Percentiles rank a stretch among this genome's conserved stretches.
phyloP scores from a whole-genome alignment of 2,329 filamentous ascomycete genomes.

The Botrytis squamosa region DNA sequence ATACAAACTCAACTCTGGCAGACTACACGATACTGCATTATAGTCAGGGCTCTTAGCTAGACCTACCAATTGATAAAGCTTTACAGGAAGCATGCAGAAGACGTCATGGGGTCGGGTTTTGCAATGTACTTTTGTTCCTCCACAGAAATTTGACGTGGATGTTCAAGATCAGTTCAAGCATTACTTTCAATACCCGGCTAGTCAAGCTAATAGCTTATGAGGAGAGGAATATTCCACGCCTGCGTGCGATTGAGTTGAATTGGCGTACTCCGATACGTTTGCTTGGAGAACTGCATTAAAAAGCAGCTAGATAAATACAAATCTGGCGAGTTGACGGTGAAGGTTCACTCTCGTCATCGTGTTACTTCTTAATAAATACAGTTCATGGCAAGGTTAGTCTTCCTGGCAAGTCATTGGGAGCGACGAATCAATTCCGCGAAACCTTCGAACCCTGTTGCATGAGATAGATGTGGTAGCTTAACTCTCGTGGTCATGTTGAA shows the following conservation, averaged over 20 bases:
- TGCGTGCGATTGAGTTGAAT: too few relatives aligned
- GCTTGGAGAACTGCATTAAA: background rate
- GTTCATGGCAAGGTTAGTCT: background rate
- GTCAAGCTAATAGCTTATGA: background rate
- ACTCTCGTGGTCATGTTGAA: background rate
- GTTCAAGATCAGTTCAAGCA: background rate
- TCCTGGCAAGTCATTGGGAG: background rate
- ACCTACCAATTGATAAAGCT: background rate
- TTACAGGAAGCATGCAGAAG: background rate
- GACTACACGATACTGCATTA: background rate
- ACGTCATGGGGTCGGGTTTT: background rate
- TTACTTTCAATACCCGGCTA: background rate
- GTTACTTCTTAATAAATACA: background rate
- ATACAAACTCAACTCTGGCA: background rate
- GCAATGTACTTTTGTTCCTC: background rate
- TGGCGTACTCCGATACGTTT: background rate
- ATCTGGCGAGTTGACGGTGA: too few relatives aligned
- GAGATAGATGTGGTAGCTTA: background rate
- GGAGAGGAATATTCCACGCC: background rate
- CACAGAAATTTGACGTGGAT: background rate
- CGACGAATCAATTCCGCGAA: too few relatives aligned
- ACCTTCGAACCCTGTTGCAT: background rate
- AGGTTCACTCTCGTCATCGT: background rate
- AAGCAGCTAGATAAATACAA: background rate
- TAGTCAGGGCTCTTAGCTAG: background rate